These are phyloP conservation scores for Salvia hispanica DNA, from an alignment of 257 asterid species.

Conservation along the genomic window DNA sequence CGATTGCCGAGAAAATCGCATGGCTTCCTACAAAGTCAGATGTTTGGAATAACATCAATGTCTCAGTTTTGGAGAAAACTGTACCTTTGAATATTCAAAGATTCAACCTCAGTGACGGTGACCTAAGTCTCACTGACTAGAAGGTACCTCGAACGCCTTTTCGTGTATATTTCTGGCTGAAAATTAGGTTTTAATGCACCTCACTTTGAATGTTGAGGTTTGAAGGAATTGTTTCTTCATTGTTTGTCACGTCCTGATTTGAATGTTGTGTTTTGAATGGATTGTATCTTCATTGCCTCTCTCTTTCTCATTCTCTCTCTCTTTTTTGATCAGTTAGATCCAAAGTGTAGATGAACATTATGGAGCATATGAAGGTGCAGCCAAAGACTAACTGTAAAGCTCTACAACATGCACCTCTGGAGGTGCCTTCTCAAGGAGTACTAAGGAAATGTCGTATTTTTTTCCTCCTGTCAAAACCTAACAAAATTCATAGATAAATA, in stretches of 20 bases:
- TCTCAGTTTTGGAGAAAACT: slow-evolving; percentile 61
- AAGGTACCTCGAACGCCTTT: slow-evolving; percentile 26
- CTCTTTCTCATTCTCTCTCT: too few relatives aligned
- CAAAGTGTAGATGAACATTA: slow-evolving; percentile 17
- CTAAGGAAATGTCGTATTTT: not conserved
- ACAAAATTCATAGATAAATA: not conserved
- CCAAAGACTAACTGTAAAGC: slow-evolving; percentile 5
- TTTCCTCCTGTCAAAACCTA: not conserved
- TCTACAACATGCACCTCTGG: slow-evolving; percentile 5
- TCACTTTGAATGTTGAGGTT: too few relatives aligned
- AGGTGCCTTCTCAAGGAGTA: not conserved
- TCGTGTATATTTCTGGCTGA: not conserved
- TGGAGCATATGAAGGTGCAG: slow-evolving; percentile 30
- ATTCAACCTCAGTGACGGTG: slow-evolving; percentile 44
- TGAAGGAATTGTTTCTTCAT: too few relatives aligned
- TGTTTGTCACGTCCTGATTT: too few relatives aligned
- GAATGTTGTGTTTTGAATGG: too few relatives aligned
- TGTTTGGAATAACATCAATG: slow-evolving; percentile 73
- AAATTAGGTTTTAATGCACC: too few relatives aligned
- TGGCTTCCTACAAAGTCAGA: slow-evolving; percentile 74
- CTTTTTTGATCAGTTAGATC: not conserved
- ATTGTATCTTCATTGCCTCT: too few relatives aligned
- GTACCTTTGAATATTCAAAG: slow-evolving; percentile 63
- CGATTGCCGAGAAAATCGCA: slow-evolving; percentile 71
- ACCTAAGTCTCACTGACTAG: slow-evolving; percentile 33